Evolutionary conservation across 2,329 filamentous ascomycete genomes (phyloP).

Genomic region (Aspergillus hortae): DNA sequence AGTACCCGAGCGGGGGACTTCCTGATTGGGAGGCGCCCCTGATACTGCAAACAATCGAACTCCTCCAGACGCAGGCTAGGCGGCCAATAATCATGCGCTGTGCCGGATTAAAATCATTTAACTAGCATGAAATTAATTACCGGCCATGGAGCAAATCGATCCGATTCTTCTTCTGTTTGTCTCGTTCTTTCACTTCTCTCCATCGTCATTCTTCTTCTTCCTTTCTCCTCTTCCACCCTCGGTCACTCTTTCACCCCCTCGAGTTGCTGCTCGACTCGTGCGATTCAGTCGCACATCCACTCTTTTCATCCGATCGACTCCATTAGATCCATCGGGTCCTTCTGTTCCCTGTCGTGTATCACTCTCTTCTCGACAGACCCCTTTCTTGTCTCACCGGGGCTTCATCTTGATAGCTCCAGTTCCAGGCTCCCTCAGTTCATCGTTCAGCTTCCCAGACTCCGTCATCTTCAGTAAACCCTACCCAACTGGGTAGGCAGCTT

Average conservation of each 20-base stretch:
- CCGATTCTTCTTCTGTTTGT: neutral
- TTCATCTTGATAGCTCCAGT: too few species aligned
- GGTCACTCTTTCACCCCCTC: neutral
- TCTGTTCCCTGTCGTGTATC: neutral
- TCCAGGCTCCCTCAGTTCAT: neutral
- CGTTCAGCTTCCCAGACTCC: too few species aligned
- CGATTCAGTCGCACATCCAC: constrained; percentile 17
- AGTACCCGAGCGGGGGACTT: neutral
- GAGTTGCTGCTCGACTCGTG: constrained; percentile 14
- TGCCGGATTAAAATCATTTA: neutral
- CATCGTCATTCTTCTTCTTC: neutral
- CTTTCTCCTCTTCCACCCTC: neutral
- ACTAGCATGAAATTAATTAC: neutral
- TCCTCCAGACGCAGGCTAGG: neutral
- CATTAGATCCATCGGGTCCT: neutral
- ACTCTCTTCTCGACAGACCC: too few species aligned
- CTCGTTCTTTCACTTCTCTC: neutral
- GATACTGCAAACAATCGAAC: neutral
- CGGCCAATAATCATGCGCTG: neutral
- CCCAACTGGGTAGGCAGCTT: too few species aligned
- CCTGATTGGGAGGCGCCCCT: neutral
- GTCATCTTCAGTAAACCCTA: too few species aligned
- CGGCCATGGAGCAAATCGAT: neutral
- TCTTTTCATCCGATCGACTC: constrained; percentile 22
- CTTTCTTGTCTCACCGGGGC: too few species aligned